Evolutionary conservation across 176 grass and related monocot genomes (phyloP).

Genomic region (Oryza longistaminata): DNA sequence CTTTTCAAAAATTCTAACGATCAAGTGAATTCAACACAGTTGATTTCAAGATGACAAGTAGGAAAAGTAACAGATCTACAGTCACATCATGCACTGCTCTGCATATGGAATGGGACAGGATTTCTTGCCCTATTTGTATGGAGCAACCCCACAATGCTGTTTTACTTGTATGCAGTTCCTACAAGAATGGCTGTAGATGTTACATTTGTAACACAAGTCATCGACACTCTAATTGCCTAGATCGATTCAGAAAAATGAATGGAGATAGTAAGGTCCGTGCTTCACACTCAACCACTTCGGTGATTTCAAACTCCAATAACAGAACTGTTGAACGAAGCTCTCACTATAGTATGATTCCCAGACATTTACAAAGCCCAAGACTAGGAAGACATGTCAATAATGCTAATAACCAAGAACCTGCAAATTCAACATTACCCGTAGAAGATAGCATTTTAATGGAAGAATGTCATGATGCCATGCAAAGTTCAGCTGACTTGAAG

Average conservation of each 20-base stretch:
- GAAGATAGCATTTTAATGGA: conserved; percentile 40
- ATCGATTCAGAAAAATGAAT: conserved; percentile 89
- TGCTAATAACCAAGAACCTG: conserved; percentile 50
- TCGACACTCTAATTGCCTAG: conserved; percentile 96
- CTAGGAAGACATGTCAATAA: conserved; percentile 41
- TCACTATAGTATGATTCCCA: conserved; percentile 53
- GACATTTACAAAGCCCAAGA: conserved; percentile 46
- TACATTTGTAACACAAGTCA: conserved; percentile 98
- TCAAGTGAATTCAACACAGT: conserved; percentile 61
- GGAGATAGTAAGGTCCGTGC: conserved; percentile 59
- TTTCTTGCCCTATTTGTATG: conserved; percentile 98
- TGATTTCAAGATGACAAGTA: conserved; percentile 81
- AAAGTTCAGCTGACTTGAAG: conserved; percentile 54
- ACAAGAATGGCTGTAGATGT: conserved; percentile 87
- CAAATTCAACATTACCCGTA: conserved; percentile 35
- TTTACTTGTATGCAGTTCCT: conserved; percentile 86
- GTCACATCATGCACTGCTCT: conserved; percentile 58
- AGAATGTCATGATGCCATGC: conserved; percentile 49
- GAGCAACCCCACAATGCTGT: conserved; percentile 98
- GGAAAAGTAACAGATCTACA: conserved; percentile 62
- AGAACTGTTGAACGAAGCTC: conserved; percentile 48
- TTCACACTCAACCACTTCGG: conserved; percentile 66
- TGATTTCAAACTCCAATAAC: conserved; percentile 56
- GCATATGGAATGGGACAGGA: conserved; percentile 96
- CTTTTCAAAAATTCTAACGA: conserved; percentile 60